Percentiles rank a stretch among this genome's conserved stretches.
These are phyloP conservation scores for Ascochyta rabiei DNA, from an alignment of 2,329 filamentous ascomycete genomes.

Conservation along the genomic window DNA sequence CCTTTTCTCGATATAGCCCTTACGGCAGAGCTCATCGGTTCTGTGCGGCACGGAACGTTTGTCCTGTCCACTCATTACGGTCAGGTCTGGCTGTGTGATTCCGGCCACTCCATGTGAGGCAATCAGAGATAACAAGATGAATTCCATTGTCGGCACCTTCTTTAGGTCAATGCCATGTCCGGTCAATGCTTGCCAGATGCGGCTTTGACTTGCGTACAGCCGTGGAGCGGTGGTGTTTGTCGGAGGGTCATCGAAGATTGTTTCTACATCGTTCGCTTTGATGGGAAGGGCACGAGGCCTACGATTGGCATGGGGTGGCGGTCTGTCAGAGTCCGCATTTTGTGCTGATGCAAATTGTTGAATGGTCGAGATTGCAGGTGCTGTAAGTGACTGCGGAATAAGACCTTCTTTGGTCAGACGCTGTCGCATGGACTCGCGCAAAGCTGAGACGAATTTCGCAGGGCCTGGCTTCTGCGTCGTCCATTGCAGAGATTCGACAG, in stretches of 20 bases:
- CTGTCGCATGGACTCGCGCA: constrained; percentile 29
- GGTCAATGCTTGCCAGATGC: constrained; percentile 65
- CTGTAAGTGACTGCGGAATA: not conserved
- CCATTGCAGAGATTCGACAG: not conserved
- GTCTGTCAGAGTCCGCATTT: not conserved
- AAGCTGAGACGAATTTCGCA: constrained; percentile 22
- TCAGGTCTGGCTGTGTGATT: constrained; percentile 63
- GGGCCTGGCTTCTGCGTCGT: constrained; percentile 1
- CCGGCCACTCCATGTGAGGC: constrained; percentile 60
- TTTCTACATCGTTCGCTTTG: constrained; percentile 6
- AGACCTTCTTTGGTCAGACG: constrained; percentile 20
- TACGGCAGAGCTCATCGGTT: constrained; percentile 61
- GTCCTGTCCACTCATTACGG: constrained; percentile 64
- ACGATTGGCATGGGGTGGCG: not conserved
- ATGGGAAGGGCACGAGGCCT: constrained; percentile 21
- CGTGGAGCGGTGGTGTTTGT: constrained; percentile 31
- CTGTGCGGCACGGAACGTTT: constrained; percentile 68
- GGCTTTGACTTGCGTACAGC: constrained; percentile 58
- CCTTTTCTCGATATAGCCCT: constrained; percentile 66
- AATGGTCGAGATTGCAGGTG: not conserved
- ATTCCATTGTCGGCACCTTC: constrained; percentile 61
- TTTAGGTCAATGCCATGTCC: constrained; percentile 64
- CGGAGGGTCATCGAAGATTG: constrained; percentile 37
- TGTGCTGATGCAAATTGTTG: not conserved
- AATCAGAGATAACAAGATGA: constrained; percentile 64